Evolutionary conservation across 2,329 filamentous ascomycete genomes (phyloP).

Genomic region (Fusarium algeriense): DNA sequence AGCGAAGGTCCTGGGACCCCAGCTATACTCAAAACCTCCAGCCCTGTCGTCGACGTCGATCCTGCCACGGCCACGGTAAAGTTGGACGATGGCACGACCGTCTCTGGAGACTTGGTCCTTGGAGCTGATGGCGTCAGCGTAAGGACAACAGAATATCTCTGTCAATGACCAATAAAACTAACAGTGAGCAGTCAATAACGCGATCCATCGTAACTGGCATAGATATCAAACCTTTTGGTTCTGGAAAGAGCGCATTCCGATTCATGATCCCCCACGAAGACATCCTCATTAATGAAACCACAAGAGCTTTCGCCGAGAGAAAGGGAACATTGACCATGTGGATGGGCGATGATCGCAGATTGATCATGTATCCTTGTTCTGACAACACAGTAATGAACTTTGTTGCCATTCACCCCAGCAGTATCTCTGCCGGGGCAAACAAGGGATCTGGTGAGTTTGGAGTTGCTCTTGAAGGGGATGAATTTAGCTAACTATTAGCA

Average conservation of each 20-base stretch:
- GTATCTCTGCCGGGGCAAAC: background rate
- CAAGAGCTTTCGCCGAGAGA: conserved; percentile 23
- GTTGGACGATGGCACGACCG: conserved; percentile 58
- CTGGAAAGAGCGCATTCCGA: conserved; percentile 67
- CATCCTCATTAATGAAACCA: conserved; percentile 47
- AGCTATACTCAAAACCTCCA: conserved; percentile 56
- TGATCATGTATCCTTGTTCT: conserved; percentile 63
- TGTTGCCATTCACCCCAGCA: conserved; percentile 63
- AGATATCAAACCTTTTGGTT: conserved; percentile 53
- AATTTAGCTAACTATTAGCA: conserved; percentile 26
- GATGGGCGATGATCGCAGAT: conserved; percentile 56
- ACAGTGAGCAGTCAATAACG: conserved; percentile 31
- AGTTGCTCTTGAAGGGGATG: rapidly evolving
- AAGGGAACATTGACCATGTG: conserved; percentile 50
- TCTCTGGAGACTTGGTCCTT: conserved; percentile 63
- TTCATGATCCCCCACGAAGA: conserved; percentile 61
- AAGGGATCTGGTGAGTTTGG: conserved; percentile 16
- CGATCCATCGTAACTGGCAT: conserved; percentile 42
- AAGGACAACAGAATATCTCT: conserved; percentile 12
- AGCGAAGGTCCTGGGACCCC: conserved; percentile 52
- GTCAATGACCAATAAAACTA: rapidly evolving
- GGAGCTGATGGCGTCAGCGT: conserved; percentile 68
- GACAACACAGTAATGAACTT: conserved; percentile 61
- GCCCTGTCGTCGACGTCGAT: conserved; percentile 59
- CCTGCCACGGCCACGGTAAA: conserved; percentile 55